Percentiles rank a stretch among this genome's conserved stretches.
phyloP scores from a whole-genome alignment of 1,284 basidiomycete genomes.

The Phaffia rhodozyma region DNA sequence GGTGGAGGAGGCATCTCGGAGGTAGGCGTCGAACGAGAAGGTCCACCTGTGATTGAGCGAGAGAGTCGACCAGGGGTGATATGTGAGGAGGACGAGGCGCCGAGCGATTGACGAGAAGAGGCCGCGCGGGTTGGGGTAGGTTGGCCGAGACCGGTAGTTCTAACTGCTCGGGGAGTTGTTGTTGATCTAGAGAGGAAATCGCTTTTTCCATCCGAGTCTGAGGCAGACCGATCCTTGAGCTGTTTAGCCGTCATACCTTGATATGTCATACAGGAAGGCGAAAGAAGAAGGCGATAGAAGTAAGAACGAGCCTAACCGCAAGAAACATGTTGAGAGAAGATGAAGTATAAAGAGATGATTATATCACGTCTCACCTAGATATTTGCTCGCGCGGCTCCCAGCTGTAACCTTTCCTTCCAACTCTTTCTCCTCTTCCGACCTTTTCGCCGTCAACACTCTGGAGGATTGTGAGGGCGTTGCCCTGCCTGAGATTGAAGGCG shows the following conservation, averaged over 20 bases:
- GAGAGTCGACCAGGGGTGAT: conserved; percentile 22
- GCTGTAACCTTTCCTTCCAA: conserved; percentile 48
- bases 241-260: conserved; percentile 66
- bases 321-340: conserved; percentile 6
- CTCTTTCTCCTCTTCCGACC: conserved; percentile 25
- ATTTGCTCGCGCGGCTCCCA: conserved; percentile 71
- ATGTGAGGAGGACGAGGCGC: conserved; percentile 23
- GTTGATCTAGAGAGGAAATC: conserved; percentile 26
- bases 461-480: conserved; percentile 10
- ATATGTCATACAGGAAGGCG: conserved; percentile 6
- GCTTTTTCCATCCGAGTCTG: conserved; percentile 34
- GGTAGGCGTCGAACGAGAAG: conserved; percentile 14
- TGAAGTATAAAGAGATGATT: conserved; percentile 23
- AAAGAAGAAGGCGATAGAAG: too few relatives aligned
- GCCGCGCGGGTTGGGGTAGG: conserved; percentile 51
- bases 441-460: conserved; percentile 20
- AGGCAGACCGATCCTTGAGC: conserved; percentile 32
- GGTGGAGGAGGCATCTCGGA: conserved; percentile 36
- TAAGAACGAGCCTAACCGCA: not conserved
- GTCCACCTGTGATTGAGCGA: conserved; percentile 20
- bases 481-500: conserved; percentile 24
- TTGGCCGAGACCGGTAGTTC: conserved; percentile 30
- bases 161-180: conserved; percentile 29
- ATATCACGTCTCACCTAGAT: conserved; percentile 36
- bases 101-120: conserved; percentile 14